Conservation (phyloP, 106 monocot genomes). For the Allium cepa region DNA sequence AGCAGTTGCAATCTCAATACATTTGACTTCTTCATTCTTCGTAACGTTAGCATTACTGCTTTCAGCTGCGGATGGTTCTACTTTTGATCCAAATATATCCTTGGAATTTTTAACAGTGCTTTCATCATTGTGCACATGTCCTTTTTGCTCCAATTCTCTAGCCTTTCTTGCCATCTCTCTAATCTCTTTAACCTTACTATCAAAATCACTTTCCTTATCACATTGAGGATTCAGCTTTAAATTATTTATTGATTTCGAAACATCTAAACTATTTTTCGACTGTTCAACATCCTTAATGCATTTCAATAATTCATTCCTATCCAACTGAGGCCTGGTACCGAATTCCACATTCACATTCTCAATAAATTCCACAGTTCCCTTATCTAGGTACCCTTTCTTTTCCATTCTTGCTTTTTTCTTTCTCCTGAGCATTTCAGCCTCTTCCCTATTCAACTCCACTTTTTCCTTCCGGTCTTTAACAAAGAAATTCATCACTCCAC, state of each 20-base stretch:
- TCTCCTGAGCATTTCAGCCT: constrained; percentile 71
- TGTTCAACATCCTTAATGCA: constrained; percentile 23
- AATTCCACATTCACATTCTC: constrained; percentile 9
- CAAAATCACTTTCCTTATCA: constrained; percentile 25
- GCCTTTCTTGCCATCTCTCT: constrained; percentile 52
- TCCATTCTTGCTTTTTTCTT: constrained; percentile 62
- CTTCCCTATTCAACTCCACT: constrained; percentile 31
- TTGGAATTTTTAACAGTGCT: too few species aligned
- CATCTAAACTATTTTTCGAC: neutral
- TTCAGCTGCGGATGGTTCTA: neutral
- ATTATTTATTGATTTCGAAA: constrained; percentile 1
- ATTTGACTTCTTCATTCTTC: neutral
- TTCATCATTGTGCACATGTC: constrained; percentile 11
- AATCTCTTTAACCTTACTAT: constrained; percentile 43
- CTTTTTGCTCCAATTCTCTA: constrained; percentile 32
- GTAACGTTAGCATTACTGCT: neutral
- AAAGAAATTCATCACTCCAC: constrained; percentile 22
- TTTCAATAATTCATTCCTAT: constrained; percentile 52
- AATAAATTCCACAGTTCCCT: constrained; percentile 45
- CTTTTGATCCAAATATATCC: neutral
- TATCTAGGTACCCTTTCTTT: constrained; percentile 19
- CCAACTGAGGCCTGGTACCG: constrained; percentile 39
- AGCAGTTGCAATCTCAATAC: too few species aligned
- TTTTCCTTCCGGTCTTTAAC: constrained; percentile 10
- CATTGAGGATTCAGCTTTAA: neutral